A percentile compares a stretch with the other conserved stretches of the same genome.
Conservation (phyloP, 2,329 filamentous ascomycete genomes). For the Penicillium sp. region DNA sequence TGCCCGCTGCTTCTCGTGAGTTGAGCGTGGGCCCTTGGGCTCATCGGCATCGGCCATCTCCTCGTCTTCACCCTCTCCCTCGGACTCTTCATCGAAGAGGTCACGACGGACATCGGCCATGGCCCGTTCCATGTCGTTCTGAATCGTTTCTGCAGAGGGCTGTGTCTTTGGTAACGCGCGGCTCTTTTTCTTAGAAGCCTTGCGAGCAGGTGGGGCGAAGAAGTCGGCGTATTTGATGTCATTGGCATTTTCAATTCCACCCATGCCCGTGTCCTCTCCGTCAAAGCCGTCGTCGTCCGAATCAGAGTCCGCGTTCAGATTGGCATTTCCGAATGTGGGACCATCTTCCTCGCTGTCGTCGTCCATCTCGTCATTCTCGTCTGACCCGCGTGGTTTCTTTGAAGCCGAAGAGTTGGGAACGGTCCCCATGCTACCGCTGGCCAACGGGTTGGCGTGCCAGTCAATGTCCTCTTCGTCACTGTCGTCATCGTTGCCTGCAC, state of each 20-base stretch:
- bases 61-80: conserved; percentile 54
- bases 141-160: conserved; percentile 43
- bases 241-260: conserved; percentile 68
- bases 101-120: conserved; percentile 85
- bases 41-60: conserved; percentile 57
- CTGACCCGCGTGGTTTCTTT: conserved; percentile 20
- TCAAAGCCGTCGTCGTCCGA: conserved; percentile 54
- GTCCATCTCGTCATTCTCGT: conserved; percentile 48
- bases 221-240: conserved; percentile 89
- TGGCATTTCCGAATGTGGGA: conserved; percentile 75
- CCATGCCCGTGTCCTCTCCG: conserved; percentile 53
- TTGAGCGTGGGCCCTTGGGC: conserved; percentile 47
- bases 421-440: not conserved
- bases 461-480: conserved; percentile 79
- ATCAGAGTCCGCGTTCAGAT: conserved; percentile 60
- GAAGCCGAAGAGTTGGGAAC: not conserved
- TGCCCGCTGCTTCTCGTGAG: conserved; percentile 79
- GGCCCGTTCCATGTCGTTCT: conserved; percentile 69
- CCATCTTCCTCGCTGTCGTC: conserved; percentile 57
- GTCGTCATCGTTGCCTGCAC: conserved; percentile 67
- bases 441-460: conserved; percentile 64
- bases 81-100: conserved; percentile 70
- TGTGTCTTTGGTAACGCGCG: conserved; percentile 51
- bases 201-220: conserved; percentile 77
- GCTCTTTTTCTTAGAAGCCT: conserved; percentile 53